Conservation (phyloP, 2,329 filamentous ascomycete genomes). For the Colletotrichum salicis region DNA sequence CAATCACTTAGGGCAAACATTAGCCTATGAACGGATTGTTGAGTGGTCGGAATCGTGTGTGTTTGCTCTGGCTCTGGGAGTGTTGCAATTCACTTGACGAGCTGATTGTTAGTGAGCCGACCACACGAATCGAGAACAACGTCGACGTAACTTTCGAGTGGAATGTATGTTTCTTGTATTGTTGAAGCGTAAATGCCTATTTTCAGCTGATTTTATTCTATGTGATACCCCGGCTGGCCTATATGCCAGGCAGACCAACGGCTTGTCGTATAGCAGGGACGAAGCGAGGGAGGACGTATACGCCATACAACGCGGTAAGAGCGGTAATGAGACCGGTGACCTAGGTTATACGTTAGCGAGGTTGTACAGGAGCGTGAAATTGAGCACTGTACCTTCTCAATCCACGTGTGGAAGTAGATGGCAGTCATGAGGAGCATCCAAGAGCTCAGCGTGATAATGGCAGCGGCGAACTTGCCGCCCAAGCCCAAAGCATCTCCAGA, state of each 20-base stretch:
- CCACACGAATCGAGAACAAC: background rate
- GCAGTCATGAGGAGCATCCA: slow-evolving; percentile 99
- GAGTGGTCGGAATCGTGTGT: too few species aligned
- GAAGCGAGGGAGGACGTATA: slow-evolving; percentile 64
- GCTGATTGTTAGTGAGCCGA: background rate
- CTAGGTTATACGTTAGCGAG: slow-evolving; percentile 47
- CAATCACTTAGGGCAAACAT: background rate
- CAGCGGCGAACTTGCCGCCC: slow-evolving; percentile 66
- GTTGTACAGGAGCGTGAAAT: fast-evolving
- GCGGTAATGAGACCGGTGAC: slow-evolving; percentile 65
- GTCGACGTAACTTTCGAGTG: background rate
- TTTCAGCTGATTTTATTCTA: background rate
- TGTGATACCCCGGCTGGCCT: slow-evolving; percentile 14
- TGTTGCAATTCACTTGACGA: background rate
- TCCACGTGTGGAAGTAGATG: slow-evolving; percentile 98
- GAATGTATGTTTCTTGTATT: background rate
- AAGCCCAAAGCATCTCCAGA: slow-evolving; percentile 50
- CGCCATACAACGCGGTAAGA: slow-evolving; percentile 55
- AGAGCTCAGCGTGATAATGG: slow-evolving; percentile 76
- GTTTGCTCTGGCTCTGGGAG: too few species aligned
- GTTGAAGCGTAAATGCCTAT: background rate
- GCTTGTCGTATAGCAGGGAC: slow-evolving; percentile 57
- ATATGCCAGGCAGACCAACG: slow-evolving; percentile 64
- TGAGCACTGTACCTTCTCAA: slow-evolving; percentile 81
- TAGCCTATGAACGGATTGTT: too few species aligned